These are phyloP conservation scores for Westerdykella aurantiaca DNA, from an alignment of 2,329 filamentous ascomycete species.

Conservation along the genomic window DNA sequence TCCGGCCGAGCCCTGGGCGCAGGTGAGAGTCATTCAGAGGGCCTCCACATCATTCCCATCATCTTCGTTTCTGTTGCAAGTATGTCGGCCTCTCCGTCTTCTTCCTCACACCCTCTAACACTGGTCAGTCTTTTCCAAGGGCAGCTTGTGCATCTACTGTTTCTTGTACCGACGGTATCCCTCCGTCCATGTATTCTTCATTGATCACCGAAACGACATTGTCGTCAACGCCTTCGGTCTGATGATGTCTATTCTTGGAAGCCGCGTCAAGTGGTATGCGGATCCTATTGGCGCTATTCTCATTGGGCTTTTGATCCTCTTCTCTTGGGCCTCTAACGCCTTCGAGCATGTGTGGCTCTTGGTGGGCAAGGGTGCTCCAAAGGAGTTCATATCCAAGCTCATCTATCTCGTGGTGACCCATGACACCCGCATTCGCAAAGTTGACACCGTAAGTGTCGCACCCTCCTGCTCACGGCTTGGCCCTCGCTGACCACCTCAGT, in stretches of 20 bases:
- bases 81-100: constrained; percentile 27
- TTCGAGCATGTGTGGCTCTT: constrained; percentile 58
- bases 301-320: constrained; percentile 56
- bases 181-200: constrained; percentile 52
- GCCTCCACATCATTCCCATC: constrained; percentile 51
- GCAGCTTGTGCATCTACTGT: constrained; percentile 51
- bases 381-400: constrained; percentile 52
- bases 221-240: constrained; percentile 52
- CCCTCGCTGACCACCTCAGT: constrained; percentile 26
- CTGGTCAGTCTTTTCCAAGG: constrained; percentile 47
- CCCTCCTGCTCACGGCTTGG: neutral
- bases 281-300: constrained; percentile 57
- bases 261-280: constrained; percentile 53
- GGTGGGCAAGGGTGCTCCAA: constrained; percentile 56
- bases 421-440: constrained; percentile 50
- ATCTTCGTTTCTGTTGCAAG: constrained; percentile 51
- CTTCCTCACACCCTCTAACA: constrained; percentile 3
- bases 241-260: constrained; percentile 52
- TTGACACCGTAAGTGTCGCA: constrained; percentile 46
- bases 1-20: constrained; percentile 49
- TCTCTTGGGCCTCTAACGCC: constrained; percentile 57
- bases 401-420: constrained; percentile 54
- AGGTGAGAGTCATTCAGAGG: constrained; percentile 39
- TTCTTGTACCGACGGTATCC: constrained; percentile 50
- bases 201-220: constrained; percentile 55